Percentiles rank a stretch among this genome's conserved stretches.
Conservation (phyloP, 306 rosid species). For the Vigna unguiculata region DNA sequence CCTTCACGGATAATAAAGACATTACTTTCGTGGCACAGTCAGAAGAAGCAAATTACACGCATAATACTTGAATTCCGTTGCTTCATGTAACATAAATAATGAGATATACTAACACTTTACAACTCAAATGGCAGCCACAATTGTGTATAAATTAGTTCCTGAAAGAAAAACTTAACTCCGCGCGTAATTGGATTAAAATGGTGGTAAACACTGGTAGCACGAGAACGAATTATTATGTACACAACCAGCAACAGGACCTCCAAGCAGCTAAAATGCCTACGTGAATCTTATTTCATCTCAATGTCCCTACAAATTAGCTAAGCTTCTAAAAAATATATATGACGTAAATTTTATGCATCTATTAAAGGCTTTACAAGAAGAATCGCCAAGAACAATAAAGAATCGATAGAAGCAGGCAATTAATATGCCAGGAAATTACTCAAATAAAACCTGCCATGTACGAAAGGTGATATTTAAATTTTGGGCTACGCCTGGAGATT, state of each 20-base stretch:
- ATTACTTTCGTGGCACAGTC: not conserved
- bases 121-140: conserved; percentile 38
- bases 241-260: conserved; percentile 46
- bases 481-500: conserved; percentile 73
- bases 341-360: conserved; percentile 45
- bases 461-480: not conserved
- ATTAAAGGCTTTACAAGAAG: conserved; percentile 68
- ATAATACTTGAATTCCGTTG: conserved; percentile 13
- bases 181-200: not conserved
- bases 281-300: conserved; percentile 52
- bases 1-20: not conserved
- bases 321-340: conserved; percentile 49
- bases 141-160: conserved; percentile 21
- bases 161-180: conserved; percentile 19
- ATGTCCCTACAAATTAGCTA: conserved; percentile 54
- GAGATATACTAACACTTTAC: not conserved
- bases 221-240: conserved; percentile 60
- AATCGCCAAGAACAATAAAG: conserved; percentile 58
- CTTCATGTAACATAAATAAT: conserved; percentile 21
- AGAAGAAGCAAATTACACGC: not conserved
- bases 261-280: conserved; percentile 34
- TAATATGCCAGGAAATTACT: conserved; percentile 39
- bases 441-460: conserved; percentile 32
- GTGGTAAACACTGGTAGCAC: not conserved
- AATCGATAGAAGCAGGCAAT: conserved; percentile 53